A percentile compares a stretch with the other conserved stretches of the same genome.
Conservation (phyloP, 768 basidiomycete species). For the Rhizopogon salebrosus region DNA sequence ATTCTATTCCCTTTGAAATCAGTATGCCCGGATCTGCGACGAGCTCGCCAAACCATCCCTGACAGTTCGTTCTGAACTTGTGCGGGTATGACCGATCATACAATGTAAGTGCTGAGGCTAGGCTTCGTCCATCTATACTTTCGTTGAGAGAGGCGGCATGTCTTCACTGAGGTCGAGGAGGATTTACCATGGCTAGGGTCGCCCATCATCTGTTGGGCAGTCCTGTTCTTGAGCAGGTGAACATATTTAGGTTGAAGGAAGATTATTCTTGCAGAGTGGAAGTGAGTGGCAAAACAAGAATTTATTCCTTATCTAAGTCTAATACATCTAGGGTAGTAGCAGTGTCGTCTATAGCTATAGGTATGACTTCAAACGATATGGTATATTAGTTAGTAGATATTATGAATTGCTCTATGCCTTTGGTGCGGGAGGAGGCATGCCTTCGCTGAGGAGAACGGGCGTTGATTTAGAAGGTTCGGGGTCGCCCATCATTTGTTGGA, state of each 20-base stretch:
- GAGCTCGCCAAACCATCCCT: no score
- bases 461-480: slow-evolving; percentile 27
- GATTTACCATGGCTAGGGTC: no score
- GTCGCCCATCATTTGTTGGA: slow-evolving; percentile 65
- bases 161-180: no score
- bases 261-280: not conserved
- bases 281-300: not conserved
- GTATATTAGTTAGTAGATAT: not conserved
- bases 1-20: no score
- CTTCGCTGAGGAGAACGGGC: slow-evolving; percentile 24
- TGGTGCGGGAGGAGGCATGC: slow-evolving; percentile 19
- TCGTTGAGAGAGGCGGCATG: no score
- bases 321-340: not conserved
- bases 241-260: not conserved
- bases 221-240: no score
- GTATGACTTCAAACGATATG: not conserved
- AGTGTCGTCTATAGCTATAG: not conserved
- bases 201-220: no score
- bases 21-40: no score
- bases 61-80: no score
- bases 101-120: no score
- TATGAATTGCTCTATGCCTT: slow-evolving; percentile 16
- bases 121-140: no score
- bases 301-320: not conserved
- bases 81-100: no score